These are phyloP conservation scores for Zymoseptoria brevis DNA, from an alignment of 2,329 filamentous ascomycete genomes.

Conservation along the genomic window DNA sequence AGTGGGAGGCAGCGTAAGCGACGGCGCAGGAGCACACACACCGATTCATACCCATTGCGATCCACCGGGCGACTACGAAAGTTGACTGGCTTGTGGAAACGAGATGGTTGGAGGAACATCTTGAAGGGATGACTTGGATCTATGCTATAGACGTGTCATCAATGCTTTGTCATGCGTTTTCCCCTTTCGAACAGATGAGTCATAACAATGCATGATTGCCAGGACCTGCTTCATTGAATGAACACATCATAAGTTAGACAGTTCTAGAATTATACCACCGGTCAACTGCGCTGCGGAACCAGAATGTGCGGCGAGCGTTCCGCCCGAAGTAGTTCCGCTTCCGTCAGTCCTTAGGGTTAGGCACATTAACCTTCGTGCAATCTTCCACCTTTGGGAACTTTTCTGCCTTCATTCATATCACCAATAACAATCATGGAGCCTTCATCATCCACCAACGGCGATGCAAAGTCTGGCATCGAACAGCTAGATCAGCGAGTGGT, in stretches of 20 bases:
- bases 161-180: background rate
- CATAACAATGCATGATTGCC: background rate
- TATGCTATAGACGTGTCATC: background rate
- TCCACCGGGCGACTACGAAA: background rate
- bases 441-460: slow-evolving; percentile 4
- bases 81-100: slow-evolving; percentile 2
- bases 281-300: background rate
- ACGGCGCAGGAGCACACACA: background rate
- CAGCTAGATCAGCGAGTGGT: slow-evolving; percentile 21
- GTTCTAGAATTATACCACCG: background rate
- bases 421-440: slow-evolving; percentile 1
- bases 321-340: background rate
- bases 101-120: background rate
- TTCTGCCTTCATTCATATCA: background rate
- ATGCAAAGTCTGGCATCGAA: slow-evolving; percentile 1
- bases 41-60: background rate
- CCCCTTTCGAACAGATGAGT: background rate
- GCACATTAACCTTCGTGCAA: background rate
- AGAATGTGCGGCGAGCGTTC: background rate
- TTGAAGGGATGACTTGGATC: background rate
- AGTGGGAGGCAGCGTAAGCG: background rate
- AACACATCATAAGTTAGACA: background rate
- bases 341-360: background rate
- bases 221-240: background rate
- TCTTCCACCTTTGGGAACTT: background rate